Base-by-base conservation (phyloP, 1,284 basidiomycete genomes). In the Ceratobasidium sp. region DNA sequence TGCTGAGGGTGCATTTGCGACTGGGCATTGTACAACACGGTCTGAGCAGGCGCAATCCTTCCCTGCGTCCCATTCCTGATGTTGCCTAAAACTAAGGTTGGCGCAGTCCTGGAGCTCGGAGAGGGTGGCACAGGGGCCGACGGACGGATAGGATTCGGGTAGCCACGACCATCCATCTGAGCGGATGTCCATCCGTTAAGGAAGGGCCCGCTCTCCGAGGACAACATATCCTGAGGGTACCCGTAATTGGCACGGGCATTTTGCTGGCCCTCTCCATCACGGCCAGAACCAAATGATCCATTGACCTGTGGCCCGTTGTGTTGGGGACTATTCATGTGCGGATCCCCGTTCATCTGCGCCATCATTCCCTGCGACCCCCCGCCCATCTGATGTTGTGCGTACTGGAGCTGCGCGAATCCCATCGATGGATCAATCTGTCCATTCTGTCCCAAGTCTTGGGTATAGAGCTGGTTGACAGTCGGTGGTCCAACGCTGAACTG, bases 361-460 rank as follows among this genome's bases (percentile, higher is more conserved):
- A 33, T 54, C 66, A 69, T 69, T 8, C 66, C 66, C 22, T 56
- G 66, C 33, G 51, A 33, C n/a, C 66, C 66, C 15, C 53, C 66
- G 7, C 66, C 66, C 66, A 69, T 69, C 24, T 69, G 51, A 17
- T 69, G 66, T 24, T 57, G 44, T 41, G 66, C 66, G 29, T 69
- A 57, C 36, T 69, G 66, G 19, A 53, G 57, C 54, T 69, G 66
- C 6, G 66, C 66, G 36, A 69, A 69, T 17, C 66, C 66, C 66
- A 69, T 69, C 53, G 66, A 69, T 19, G 66, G 53, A 54, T 69
- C 56, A 51, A 69, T 57, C 22, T 69, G 66, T 8, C 66, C 66
- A 24, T 69, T 57, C 27, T 48, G 62, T 9, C 53, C 53, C 53
- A 69, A n/a, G 44, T 69, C 66, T 31, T 69, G 66, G 17, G 66